These are phyloP conservation scores for Warburgia ugandensis DNA, from an alignment of 164 flowering plant genomes.

Conservation along the genomic window DNA sequence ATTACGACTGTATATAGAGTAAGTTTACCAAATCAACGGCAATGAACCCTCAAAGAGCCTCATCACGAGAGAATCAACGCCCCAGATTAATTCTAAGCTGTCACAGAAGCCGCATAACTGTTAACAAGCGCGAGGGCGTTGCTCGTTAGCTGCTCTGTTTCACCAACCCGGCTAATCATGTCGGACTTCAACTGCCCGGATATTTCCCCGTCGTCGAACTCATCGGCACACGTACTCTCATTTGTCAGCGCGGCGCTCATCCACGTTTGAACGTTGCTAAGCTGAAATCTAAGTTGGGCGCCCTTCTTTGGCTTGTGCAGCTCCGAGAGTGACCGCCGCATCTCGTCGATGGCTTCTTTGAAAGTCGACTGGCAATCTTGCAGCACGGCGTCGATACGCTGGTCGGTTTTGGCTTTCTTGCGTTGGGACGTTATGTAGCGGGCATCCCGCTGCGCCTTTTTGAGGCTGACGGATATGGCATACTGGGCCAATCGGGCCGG, in stretches of 20 bases:
- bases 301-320: constrained; percentile 26
- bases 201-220: constrained; percentile 44
- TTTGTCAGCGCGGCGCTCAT: constrained; percentile 89
- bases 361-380: constrained; percentile 59
- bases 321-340: constrained; percentile 58
- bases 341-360: constrained; percentile 61
- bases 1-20: too few relatives aligned
- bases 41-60: too few relatives aligned
- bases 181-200: constrained; percentile 40
- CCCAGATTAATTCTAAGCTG: too few relatives aligned
- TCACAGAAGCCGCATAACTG: constrained; percentile 29
- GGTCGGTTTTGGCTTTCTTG: not conserved
- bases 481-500: not conserved
- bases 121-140: constrained; percentile 85
- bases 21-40: too few relatives aligned
- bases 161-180: constrained; percentile 25
- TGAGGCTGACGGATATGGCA: constrained; percentile 7
- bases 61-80: too few relatives aligned
- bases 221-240: constrained; percentile 85
- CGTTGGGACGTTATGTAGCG: not conserved
- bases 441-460: not conserved
- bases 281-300: constrained; percentile 40
- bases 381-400: constrained; percentile 27
- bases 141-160: constrained; percentile 55
- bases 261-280: constrained; percentile 91